Conservation (phyloP, 768 basidiomycete species). For the Lactifluus subvellereus region DNA sequence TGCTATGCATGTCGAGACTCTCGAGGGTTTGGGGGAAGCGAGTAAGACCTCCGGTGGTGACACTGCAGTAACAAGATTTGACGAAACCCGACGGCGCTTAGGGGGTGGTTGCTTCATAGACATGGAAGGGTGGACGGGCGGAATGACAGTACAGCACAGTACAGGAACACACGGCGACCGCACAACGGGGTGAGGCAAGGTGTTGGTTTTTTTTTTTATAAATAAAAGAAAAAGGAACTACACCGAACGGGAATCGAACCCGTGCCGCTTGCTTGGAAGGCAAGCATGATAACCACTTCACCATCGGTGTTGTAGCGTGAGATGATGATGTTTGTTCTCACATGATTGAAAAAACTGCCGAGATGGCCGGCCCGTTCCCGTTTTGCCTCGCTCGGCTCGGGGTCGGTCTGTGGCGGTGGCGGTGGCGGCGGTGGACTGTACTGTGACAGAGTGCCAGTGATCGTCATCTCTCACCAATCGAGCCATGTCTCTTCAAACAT, state of each 20-base stretch:
- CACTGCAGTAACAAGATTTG: background rate
- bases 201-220: background rate
- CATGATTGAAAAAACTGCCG: background rate
- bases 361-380: background rate
- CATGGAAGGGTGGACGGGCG: background rate
- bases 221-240: constrained; percentile 4
- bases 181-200: background rate
- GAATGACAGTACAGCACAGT: background rate
- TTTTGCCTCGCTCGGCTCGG: too few species aligned
- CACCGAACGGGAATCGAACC: constrained; percentile 31
- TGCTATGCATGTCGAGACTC: constrained; percentile 2
- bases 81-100: constrained; percentile 15
- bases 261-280: constrained; percentile 34
- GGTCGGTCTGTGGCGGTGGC: too few species aligned
- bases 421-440: too few species aligned
- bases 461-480: background rate
- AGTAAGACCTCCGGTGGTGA: background rate
- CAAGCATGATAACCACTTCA: constrained; percentile 35
- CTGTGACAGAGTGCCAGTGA: background rate
- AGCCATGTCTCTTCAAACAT: constrained; percentile 58
- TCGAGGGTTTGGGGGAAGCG: constrained; percentile 3
- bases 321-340: background rate
- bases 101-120: background rate
- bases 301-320: constrained; percentile 23
- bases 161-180: background rate